Conservation (phyloP, 2,329 filamentous ascomycete genomes). For the Teratosphaeria destructans region DNA sequence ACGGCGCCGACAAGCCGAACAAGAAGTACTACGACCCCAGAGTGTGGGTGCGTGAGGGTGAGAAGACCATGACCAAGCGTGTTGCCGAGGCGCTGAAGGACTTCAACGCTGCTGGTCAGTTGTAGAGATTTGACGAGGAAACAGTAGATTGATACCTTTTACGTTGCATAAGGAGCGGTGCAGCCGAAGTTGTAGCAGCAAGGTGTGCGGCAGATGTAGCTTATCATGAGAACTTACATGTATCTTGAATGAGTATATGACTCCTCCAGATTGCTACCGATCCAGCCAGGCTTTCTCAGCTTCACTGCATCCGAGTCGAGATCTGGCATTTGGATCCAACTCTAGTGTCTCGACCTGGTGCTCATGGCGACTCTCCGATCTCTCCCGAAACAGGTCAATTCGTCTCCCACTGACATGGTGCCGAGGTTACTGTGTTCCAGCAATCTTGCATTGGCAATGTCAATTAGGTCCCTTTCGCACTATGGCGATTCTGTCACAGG, state of each 20-base stretch:
- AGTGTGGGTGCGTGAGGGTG: constrained; percentile 92
- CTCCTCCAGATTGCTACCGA: background rate
- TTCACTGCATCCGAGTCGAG: background rate
- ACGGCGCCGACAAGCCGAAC: constrained; percentile 95
- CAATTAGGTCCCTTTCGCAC: background rate
- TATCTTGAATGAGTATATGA: background rate
- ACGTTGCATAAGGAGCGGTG: background rate
- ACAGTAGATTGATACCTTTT: background rate
- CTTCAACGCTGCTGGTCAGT: constrained; percentile 75
- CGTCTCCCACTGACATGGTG: background rate
- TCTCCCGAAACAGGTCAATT: background rate
- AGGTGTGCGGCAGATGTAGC: background rate
- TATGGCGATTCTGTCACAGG: background rate
- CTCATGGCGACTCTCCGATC: background rate
- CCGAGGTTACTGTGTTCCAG: background rate
- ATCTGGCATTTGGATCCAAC: too few relatives aligned
- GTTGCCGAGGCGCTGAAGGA: constrained; percentile 73
- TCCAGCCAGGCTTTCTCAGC: background rate
- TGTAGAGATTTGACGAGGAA: constrained; percentile 40
- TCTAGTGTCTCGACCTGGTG: background rate
- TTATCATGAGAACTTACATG: background rate
- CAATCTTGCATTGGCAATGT: background rate
- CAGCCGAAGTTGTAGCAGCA: background rate
- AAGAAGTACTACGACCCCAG: constrained; percentile 77
- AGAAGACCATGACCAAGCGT: constrained; percentile 89